These are phyloP conservation scores for Ordospora pajunii DNA, from an alignment of 371 early-diverging fungal genomes.

Conservation along the genomic window DNA sequence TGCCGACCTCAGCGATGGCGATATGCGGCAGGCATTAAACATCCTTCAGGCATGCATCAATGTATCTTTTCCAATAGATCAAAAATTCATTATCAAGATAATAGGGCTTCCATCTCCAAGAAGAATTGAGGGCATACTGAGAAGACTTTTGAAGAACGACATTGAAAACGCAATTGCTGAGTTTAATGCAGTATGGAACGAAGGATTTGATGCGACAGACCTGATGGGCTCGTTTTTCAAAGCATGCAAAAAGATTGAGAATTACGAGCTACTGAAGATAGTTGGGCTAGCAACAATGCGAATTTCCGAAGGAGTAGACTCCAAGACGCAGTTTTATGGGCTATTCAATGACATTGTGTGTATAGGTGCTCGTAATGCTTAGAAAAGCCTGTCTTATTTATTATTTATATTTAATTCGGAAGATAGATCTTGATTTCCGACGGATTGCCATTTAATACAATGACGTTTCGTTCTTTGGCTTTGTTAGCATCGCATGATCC, in stretches of 20 bases:
- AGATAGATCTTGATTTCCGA: not conserved
- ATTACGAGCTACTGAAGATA: constrained; percentile 44
- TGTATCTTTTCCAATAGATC: not conserved
- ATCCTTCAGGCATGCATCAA: constrained; percentile 68
- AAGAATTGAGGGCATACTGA: constrained; percentile 21
- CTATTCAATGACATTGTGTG: constrained; percentile 48
- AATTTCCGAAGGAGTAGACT: constrained; percentile 43
- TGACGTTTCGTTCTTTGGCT: not conserved
- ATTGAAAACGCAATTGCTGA: constrained; percentile 27
- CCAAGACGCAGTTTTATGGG: constrained; percentile 52
- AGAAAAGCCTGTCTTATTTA: not conserved
- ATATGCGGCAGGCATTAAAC: constrained; percentile 94
- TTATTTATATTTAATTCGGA: not conserved
- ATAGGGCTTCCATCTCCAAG: constrained; percentile 54
- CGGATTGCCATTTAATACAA: not conserved
- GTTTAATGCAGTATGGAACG: constrained; percentile 48
- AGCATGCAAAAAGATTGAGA: constrained; percentile 45
- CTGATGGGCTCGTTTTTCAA: constrained; percentile 49
- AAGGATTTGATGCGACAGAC: constrained; percentile 52
- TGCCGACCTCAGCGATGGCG: constrained; percentile 87
- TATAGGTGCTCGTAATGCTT: not conserved
- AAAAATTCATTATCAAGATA: constrained; percentile 34
- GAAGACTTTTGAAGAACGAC: constrained; percentile 20
- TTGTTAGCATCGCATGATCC: not conserved
- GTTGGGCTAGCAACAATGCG: constrained; percentile 38